A percentile compares a stretch with the other conserved stretches of the same genome.
These are phyloP conservation scores for Histomonas meleagridis DNA, from an alignment of 208 protist species.

Conservation along the genomic window DNA sequence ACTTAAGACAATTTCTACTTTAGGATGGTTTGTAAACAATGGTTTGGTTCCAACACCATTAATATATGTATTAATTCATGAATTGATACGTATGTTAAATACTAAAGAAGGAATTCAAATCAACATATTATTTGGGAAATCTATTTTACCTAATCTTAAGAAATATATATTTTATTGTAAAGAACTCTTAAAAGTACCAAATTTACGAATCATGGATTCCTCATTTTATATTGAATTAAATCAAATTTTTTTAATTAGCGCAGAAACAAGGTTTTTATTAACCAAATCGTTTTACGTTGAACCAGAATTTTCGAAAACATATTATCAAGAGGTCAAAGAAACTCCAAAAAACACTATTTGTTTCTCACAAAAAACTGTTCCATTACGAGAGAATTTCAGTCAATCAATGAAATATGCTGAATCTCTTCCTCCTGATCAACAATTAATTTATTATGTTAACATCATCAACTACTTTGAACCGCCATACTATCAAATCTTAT, in stretches of 20 bases:
- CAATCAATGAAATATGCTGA: background rate
- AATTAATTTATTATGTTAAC: background rate
- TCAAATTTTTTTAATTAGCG: background rate
- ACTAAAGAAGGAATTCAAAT: background rate
- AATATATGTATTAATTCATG: background rate
- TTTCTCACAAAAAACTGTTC: background rate
- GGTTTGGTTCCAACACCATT: background rate
- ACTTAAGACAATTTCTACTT: too few relatives aligned
- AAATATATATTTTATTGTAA: background rate
- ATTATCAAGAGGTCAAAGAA: background rate
- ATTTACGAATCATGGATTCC: background rate
- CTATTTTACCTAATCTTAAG: background rate
- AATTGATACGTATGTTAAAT: background rate
- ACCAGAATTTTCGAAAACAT: background rate
- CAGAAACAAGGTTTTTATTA: background rate
- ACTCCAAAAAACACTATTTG: background rate
- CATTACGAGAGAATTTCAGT: background rate
- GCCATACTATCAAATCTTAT: background rate
- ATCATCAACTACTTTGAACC: background rate
- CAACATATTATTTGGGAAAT: background rate
- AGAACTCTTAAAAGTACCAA: background rate
- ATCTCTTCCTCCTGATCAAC: background rate
- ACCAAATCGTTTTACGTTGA: background rate
- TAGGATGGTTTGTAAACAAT: background rate
- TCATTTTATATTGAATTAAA: background rate